A percentile compares a stretch with the other conserved stretches of the same genome.
Evolutionary conservation across 345 rosid genomes (phyloP).

Genomic region (Citrus sinensis): DVS_A1.0 CM039163.1:4631001-4631500

Average conservation of each 20-base stretch:
- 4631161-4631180: background rate
- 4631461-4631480: background rate
- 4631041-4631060: too few relatives aligned
- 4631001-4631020: background rate
- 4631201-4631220: background rate
- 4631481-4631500: background rate
- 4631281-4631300: background rate
- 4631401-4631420: background rate
- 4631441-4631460: background rate
- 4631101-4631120: too few relatives aligned
- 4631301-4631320: background rate
- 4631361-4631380: background rate
- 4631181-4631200: background rate
- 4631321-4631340: slow-evolving; percentile 2
- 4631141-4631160: background rate
- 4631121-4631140: too few relatives aligned
- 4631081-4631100: too few relatives aligned
- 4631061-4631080: too few relatives aligned
- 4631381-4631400: background rate
- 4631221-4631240: background rate
- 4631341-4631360: background rate
- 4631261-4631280: background rate
- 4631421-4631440: too few relatives aligned
- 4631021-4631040: too few relatives aligned
- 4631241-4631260: background rate